phyloP scores from a whole-genome alignment of 1,284 basidiomycete species.

The Xerocomus nothofagi region DNA sequence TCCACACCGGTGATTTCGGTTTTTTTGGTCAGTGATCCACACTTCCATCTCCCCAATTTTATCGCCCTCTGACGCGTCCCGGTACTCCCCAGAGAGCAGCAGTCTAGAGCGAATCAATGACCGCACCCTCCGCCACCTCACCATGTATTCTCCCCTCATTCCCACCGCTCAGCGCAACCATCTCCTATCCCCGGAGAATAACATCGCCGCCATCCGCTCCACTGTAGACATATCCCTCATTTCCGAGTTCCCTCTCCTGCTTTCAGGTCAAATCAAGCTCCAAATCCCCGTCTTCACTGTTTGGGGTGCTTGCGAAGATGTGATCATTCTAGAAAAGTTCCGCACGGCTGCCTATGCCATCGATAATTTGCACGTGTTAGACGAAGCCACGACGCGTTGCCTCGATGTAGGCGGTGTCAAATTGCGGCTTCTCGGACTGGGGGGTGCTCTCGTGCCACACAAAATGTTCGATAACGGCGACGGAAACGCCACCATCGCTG shows the following conservation, averaged over 20 bases:
- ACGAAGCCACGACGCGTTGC: constrained; percentile 90
- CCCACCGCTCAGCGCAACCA: constrained; percentile 78
- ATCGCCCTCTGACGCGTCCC: constrained; percentile 19
- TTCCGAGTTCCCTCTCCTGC: constrained; percentile 92
- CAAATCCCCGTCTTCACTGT: constrained; percentile 94
- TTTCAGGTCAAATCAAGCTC: constrained; percentile 86
- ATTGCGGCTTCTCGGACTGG: constrained; percentile 90
- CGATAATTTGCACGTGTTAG: constrained; percentile 87
- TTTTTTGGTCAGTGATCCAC: constrained; percentile 74
- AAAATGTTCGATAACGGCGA: constrained; percentile 98
- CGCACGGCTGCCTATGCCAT: constrained; percentile 80
- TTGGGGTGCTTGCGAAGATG: constrained; percentile 98
- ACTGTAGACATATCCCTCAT: constrained; percentile 72
- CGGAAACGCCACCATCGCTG: constrained; percentile 93
- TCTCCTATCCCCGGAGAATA: constrained; percentile 70
- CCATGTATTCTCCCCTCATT: constrained; percentile 98
- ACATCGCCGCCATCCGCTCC: constrained; percentile 59
- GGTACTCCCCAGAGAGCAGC: constrained; percentile 55
- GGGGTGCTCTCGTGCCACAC: constrained; percentile 93
- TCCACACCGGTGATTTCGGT: constrained; percentile 99
- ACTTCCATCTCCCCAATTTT: constrained; percentile 1
- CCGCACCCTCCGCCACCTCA: constrained; percentile 92
- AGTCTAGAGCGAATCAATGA: constrained; percentile 91
- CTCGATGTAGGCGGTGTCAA: constrained; percentile 93
- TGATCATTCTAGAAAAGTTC: constrained; percentile 90